Evolutionary conservation across 306 rosid genomes (phyloP), one percentile per base, ranked within the genome.

Genomic region (Astragalus membranaceus): DNA sequence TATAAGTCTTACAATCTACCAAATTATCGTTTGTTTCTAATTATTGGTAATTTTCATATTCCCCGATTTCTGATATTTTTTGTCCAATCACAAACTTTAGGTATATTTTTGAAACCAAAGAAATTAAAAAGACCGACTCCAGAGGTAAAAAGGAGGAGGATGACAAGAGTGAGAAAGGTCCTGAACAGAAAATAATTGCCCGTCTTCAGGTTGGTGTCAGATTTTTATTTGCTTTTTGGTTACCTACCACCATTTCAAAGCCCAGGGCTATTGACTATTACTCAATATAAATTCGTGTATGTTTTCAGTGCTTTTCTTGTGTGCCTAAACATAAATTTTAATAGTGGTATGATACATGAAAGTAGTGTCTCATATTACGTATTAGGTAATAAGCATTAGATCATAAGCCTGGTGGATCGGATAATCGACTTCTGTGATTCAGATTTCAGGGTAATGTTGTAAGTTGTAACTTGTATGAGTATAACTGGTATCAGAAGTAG

Each of bases 101-200:
- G 78, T 94, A 94, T 78, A 85, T 88, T 77, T 94, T 94, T 68
- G 97, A 94, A 64, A 70, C 73, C 61, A 87, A 86, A 87, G 99
- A 87, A 80, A 48, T 67, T 48, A 90, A 91, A 79, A 77, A 80
- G 67, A 39, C 57, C 0, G 86, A 81, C 46, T 67, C 87, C 2
- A 84, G 85, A 55, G 73, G 78, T 69, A 90, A 82, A 51, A 85
- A 80, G 75, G 78, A 78, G 14, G 79, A 82, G 74, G 87, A 85
- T 79, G 78, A 62, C 5, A 72, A 84, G 77, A 84, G 63, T 62
- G 86, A 61, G 64, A 71, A 76, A 26, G 79, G 49, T 58, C 61
- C 92, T 70, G 74, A 80, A 48, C 80, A 44, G 41, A 88, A 86
- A 83, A 71, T 80, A 15, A 57, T 80, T 63, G 91, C 91, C 29